Base-by-base conservation (phyloP, 192 early-diverging fungal genomes). In the Gamsiella multidivaricata region DNA sequence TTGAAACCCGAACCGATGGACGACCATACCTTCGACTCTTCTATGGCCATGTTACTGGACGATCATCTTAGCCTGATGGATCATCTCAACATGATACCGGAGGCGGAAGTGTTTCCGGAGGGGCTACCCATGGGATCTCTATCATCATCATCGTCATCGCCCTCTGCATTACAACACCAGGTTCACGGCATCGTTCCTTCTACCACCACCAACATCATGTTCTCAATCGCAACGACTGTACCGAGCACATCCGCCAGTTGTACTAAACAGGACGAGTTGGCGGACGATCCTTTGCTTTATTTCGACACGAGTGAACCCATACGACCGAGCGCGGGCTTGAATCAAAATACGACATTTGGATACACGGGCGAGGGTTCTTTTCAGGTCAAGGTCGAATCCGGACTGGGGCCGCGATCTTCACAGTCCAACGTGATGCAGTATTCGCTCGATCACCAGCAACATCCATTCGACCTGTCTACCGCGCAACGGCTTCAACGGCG, bases 1-100 rank as follows among this genome's bases (percentile, higher is more conserved):
- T 26, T 67, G 22, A 67, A 67, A 39, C 11, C 31, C 0, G 54
- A 67, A 18, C 34, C 52, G 18, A 46, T 67, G 12, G 65, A 67
- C 0, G 65, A 67, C 18, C 54, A 67, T 0, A 15, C 53, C 9
- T 67, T 67, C 26, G 65, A 56, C 32, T 57, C 65, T 9, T 67
- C 65, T 2, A 36, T 67, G 32, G 54, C 65, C 0, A 67, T 67
- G 65, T 53, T 67, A 1, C 29, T 67, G 54, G 54, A 67, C n/a
- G 65, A 67, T 18, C 65, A 69, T 39, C n/a, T 59, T 15, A 57
- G 33, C 23, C 55, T 59, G 15, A 57, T 69, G 66, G 66, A 69
- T 29, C 66, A 69, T 7, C 34, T 69, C 22, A 50, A 59, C 28
- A 59, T 57, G 55, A 57, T 69, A 22, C 66, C 66, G 0, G 66